Evolutionary conservation across 129 eudicot genomes (phyloP).

Genomic region (Pseudognaphalium luteoalbum): DNA sequence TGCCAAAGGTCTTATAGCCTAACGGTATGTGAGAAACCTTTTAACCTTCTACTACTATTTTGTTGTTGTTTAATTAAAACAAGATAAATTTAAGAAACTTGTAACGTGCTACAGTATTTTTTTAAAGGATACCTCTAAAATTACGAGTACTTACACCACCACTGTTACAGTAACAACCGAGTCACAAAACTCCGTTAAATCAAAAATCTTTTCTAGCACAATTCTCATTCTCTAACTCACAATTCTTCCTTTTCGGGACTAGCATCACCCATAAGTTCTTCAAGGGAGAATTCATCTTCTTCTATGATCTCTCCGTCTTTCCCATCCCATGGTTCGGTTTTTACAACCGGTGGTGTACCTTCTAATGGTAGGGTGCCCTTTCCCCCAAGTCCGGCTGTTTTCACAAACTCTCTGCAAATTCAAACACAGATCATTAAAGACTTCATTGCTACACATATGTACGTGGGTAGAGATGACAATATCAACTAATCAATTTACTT

Average conservation of each 20-base stretch:
- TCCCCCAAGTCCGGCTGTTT: slow-evolving; percentile 84
- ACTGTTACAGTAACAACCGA: slow-evolving; percentile 17
- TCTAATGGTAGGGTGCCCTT: slow-evolving; percentile 75
- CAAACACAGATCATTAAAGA: not conserved
- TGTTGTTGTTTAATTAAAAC: not conserved
- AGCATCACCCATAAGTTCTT: slow-evolving; percentile 81
- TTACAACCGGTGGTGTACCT: slow-evolving; percentile 50
- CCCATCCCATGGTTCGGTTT: slow-evolving; percentile 88
- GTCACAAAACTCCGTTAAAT: slow-evolving; percentile 15
- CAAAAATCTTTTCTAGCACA: slow-evolving; percentile 12
- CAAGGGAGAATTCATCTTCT: slow-evolving; percentile 93
- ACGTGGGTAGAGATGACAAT: not conserved
- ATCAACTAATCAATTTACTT: too few species aligned
- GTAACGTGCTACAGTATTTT: not conserved
- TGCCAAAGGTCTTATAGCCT: too few species aligned
- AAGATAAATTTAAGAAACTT: not conserved
- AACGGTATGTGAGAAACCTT: too few species aligned
- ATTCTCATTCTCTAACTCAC: slow-evolving; percentile 34
- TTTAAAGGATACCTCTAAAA: slow-evolving; percentile 11
- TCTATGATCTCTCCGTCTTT: slow-evolving; percentile 82
- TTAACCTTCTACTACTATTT: too few species aligned
- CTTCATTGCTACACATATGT: not conserved
- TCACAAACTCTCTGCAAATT: slow-evolving; percentile 72
- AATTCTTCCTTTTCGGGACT: slow-evolving; percentile 46
- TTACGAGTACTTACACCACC: slow-evolving; percentile 28